Percentiles rank a stretch among this genome's conserved stretches.
These are phyloP conservation scores for Torrubiellomyces zombiae DNA, from an alignment of 2,329 filamentous ascomycete genomes.

Conservation along the genomic window DNA sequence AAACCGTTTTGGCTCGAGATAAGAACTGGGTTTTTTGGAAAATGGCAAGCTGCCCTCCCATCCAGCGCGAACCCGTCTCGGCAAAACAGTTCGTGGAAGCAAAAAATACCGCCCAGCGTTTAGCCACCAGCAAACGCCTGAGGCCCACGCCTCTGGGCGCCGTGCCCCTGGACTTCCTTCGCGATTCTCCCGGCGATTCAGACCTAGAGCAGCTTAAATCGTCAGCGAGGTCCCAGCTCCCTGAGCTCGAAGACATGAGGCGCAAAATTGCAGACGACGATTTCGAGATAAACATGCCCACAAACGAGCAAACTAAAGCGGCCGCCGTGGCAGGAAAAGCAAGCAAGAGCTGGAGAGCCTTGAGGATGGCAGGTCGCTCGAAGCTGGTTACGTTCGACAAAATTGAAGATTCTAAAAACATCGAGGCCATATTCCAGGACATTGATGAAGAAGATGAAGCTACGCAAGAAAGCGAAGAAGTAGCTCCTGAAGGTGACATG, in stretches of 20 bases:
- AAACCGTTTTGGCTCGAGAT: constrained; percentile 85
- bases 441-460: constrained; percentile 20
- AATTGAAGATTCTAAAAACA: constrained; percentile 67
- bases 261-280: constrained; percentile 62
- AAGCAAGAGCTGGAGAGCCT: constrained; percentile 79
- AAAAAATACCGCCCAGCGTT: constrained; percentile 45
- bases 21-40: constrained; percentile 99
- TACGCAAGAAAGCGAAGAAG: constrained; percentile 16
- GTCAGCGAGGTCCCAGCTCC: constrained; percentile 46
- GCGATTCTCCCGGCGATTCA: constrained; percentile 39
- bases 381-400: constrained; percentile 70
- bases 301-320: constrained; percentile 39
- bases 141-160: constrained; percentile 54
- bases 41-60: constrained; percentile 77
- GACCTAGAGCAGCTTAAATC: constrained; percentile 57
- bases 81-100: constrained; percentile 53
- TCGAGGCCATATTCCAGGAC: constrained; percentile 39
- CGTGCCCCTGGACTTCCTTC: constrained; percentile 63
- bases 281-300: constrained; percentile 72
- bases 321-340: constrained; percentile 53
- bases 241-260: constrained; percentile 53
- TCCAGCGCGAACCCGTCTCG: constrained; percentile 58
- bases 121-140: constrained; percentile 54
- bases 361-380: constrained; percentile 61
- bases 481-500: constrained; percentile 16